Conservation (phyloP, 2,329 filamentous ascomycete species). For the Zymoseptoria pseudotritici region DNA sequence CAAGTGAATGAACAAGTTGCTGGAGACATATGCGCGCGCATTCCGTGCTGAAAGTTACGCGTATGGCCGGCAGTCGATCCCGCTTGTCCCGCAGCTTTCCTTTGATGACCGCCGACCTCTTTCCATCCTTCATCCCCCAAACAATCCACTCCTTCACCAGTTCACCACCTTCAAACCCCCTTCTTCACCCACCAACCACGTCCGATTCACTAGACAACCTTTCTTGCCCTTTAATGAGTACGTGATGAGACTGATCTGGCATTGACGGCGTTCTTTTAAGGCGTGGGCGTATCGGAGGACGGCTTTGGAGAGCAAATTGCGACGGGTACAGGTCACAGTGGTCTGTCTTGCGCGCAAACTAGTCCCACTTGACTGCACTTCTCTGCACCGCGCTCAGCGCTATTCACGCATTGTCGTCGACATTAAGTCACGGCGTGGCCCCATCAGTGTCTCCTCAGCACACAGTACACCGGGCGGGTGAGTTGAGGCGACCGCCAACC, state of each 20-base stretch:
- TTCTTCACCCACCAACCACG: slow-evolving; percentile 1
- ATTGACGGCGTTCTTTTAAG: slow-evolving; percentile 13
- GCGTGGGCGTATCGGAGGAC: slow-evolving; percentile 1
- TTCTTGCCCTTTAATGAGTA: slow-evolving; percentile 9
- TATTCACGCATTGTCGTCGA: slow-evolving; percentile 6
- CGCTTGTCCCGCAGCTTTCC: background rate
- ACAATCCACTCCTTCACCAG: background rate
- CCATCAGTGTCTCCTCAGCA: background rate
- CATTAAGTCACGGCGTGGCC: slow-evolving; percentile 1
- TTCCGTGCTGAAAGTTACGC: background rate
- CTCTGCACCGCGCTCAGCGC: slow-evolving; percentile 3
- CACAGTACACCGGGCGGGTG: background rate
- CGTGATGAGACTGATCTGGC: slow-evolving; percentile 18
- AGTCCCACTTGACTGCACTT: background rate
- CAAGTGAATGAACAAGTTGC: background rate
- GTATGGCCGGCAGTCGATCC: background rate
- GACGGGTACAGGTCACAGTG: slow-evolving; percentile 5
- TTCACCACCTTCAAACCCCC: slow-evolving; percentile 1
- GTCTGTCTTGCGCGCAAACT: background rate
- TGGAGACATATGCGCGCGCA: background rate
- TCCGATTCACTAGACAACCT: slow-evolving; percentile 5
- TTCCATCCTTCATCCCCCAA: background rate
- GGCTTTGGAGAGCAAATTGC: slow-evolving; percentile 13
- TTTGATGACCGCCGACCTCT: background rate
- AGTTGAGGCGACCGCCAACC: background rate